A percentile compares a stretch with the other conserved stretches of the same genome.
phyloP scores from a whole-genome alignment of 1,139 yeast species.

The Taiozyma sp. region DNA sequence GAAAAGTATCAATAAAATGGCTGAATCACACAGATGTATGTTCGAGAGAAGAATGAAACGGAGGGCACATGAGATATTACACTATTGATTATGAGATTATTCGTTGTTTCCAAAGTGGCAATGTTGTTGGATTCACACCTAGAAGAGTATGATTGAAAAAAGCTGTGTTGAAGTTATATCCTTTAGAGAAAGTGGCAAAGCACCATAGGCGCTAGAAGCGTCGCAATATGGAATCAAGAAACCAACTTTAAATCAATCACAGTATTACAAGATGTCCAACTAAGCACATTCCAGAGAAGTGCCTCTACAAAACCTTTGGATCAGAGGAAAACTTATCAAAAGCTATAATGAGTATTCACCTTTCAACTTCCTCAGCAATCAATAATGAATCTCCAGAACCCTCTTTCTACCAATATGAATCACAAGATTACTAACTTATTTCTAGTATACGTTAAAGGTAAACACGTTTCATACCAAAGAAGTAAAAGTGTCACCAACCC shows the following conservation, averaged over 20 bases:
- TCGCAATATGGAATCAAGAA: not conserved
- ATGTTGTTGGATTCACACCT: not conserved
- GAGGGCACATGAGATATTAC: not conserved
- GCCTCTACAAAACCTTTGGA: too few relatives aligned
- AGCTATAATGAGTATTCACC: not conserved
- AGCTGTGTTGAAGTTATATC: not conserved
- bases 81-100: not conserved
- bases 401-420: not conserved
- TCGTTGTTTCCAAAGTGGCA: not conserved
- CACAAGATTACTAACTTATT: slow-evolving; percentile 36
- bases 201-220: not conserved
- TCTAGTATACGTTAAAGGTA: slow-evolving; percentile 98
- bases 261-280: too few relatives aligned
- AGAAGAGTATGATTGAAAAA: not conserved
- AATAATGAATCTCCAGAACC: not conserved
- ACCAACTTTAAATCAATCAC: too few relatives aligned
- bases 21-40: slow-evolving; percentile 97
- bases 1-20: slow-evolving; percentile 46
- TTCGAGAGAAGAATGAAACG: slow-evolving; percentile 19
- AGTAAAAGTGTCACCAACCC: slow-evolving; percentile 99
- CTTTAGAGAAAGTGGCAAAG: not conserved
- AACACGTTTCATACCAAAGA: slow-evolving; percentile 99
- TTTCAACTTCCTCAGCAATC: not conserved
- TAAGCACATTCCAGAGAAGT: too few relatives aligned
- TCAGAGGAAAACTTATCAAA: too few relatives aligned